These are phyloP conservation scores for Nannochloris sp. DNA, from an alignment of 139 green algal species.

Conservation along the genomic window DNA sequence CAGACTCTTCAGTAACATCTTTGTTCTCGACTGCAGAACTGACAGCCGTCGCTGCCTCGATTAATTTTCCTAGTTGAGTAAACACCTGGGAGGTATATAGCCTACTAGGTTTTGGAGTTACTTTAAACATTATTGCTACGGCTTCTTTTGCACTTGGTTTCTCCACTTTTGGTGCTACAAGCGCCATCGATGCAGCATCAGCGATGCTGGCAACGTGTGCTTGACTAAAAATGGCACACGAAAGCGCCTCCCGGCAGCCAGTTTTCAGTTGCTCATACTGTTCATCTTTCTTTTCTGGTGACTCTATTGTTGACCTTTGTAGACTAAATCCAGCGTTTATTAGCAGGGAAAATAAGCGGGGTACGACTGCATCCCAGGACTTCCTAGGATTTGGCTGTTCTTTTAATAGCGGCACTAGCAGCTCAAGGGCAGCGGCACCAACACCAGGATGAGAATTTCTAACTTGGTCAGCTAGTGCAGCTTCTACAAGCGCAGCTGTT, in stretches of 20 bases:
- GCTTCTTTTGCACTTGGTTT: neutral
- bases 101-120: neutral
- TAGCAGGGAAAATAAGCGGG: constrained; percentile 12
- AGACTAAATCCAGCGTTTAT: constrained; percentile 2
- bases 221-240: constrained; percentile 4
- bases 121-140: neutral
- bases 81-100: neutral
- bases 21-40: neutral
- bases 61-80: neutral
- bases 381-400: constrained; percentile 20
- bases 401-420: neutral
- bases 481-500: constrained; percentile 1
- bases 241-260: neutral
- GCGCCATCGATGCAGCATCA: neutral
- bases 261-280: neutral
- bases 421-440: neutral
- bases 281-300: too few relatives aligned
- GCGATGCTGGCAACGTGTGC: constrained; percentile 7
- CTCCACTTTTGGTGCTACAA: too few relatives aligned
- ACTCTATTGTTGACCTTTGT: too few relatives aligned
- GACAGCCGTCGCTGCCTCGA: neutral
- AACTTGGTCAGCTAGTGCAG: neutral
- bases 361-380: constrained; percentile 17
- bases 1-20: neutral
- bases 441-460: neutral